Evolutionary conservation across 345 rosid species (phyloP), one percentile per base, ranked within the genome.

Genomic region (Gossypium ekmanianum): DNA sequence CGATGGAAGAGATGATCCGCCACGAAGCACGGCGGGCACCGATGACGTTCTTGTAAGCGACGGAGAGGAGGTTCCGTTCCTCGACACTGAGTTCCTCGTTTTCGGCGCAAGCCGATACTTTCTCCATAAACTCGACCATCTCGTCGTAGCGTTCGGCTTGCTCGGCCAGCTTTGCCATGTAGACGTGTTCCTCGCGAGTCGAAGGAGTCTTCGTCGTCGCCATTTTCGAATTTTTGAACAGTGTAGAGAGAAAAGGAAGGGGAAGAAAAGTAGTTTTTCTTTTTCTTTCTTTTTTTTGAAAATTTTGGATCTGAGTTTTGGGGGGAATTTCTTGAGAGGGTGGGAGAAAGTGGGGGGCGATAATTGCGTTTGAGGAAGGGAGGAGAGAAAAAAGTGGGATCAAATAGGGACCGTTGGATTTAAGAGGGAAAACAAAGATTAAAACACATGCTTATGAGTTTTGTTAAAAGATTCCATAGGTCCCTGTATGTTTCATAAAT

Each of bases 391-490:
- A 83, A 73, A 57, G 43, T 14, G 58, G n/a, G 39, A 85, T 78
- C 75, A 5, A 76, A 77, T 72, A 10, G 58, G 81, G 70, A 65
- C 90, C 90, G 91, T 91, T 84, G 79, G 92, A 86, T 90, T 83
- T 14, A 0, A 48, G 80, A 41, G 58, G 54, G 47, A 20, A 52
- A 59, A 48, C 8, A 55, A 56, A 9, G 6, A 18, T n/a, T n/a
- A 18, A 18, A 45, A 45, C 41, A 34, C 41, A 34, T 34, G 41
- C 41, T 34, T 34, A 34, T 34, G 7, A 34, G 41, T 34, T 34
- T 34, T 34, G 41, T 34, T 34, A 34, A 34, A 34, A 34, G 41
- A 34, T 34, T 34, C 7, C 7, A 34, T 5, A 34, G 41, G 41
- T 34, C 41, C 41, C 41, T 34, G 41, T 34, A 34, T 0, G 7